phyloP scores from a whole-genome alignment of 208 protist species.

The Acanthamoeba triangularis region DNA sequence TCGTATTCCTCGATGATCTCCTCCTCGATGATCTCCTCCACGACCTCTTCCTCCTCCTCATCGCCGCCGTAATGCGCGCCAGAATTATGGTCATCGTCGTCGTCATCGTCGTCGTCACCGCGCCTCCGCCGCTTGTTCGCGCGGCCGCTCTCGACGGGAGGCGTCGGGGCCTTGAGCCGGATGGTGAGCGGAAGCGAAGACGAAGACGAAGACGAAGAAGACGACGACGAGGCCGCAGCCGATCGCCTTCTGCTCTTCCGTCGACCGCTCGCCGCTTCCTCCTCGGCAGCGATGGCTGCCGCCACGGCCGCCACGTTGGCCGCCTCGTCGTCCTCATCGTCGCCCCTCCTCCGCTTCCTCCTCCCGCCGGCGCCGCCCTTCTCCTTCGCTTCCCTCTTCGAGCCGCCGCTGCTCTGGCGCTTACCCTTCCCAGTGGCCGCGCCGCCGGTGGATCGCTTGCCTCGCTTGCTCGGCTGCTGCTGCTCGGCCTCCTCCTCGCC shows the following conservation, averaged over 20 bases:
- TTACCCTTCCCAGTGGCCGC: not conserved
- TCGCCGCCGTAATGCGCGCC: not conserved
- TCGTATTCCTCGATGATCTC: slow-evolving; percentile 13
- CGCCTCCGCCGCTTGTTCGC: not conserved
- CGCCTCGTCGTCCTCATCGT: not conserved
- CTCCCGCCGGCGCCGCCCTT: not conserved
- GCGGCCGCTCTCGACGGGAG: not conserved
- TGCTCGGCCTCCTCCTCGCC: not conserved
- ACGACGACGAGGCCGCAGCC: not conserved
- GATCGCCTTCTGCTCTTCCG: slow-evolving; percentile 27
- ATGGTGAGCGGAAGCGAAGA: not conserved
- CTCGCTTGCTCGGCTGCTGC: not conserved
- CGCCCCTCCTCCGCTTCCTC: not conserved
- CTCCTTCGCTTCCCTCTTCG: not conserved
- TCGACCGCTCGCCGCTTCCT: not conserved
- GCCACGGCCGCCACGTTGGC: not conserved
- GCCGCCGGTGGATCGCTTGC: not conserved
- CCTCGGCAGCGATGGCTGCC: not conserved
- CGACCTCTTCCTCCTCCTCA: not conserved
- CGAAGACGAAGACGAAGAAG: no score
- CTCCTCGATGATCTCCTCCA: slow-evolving; percentile 10
- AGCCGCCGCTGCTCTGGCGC: not conserved
- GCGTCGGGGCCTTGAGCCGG: not conserved
- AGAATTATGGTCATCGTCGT: not conserved
- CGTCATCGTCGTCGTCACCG: not conserved